Percentiles rank a stretch among this genome's conserved stretches.
These are phyloP conservation scores for Abortiporus biennis DNA, from an alignment of 1,284 basidiomycete species.

Conservation along the genomic window DNA sequence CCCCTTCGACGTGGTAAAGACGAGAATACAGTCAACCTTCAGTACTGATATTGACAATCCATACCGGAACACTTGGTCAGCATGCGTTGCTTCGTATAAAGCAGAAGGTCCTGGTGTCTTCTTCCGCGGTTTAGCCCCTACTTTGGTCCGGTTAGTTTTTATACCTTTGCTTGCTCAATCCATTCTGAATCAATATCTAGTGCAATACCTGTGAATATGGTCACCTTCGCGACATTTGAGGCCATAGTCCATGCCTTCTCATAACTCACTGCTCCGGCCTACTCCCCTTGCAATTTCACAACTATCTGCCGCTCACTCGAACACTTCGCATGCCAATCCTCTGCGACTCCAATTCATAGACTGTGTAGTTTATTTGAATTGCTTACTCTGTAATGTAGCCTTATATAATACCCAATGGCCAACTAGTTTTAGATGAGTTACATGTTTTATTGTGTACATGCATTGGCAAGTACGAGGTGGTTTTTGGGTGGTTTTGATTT, in stretches of 20 bases:
- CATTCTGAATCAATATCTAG: slow-evolving; percentile 14
- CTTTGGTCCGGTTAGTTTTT: slow-evolving; percentile 62
- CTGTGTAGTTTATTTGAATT: no score
- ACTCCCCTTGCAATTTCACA: no score
- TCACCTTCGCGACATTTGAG: slow-evolving; percentile 50
- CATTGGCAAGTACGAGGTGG: no score
- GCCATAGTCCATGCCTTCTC: slow-evolving; percentile 31
- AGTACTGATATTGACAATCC: slow-evolving; percentile 54
- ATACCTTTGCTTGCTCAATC: background rate
- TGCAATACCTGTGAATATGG: slow-evolving; percentile 53
- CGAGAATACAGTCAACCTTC: slow-evolving; percentile 62
- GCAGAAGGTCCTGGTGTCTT: slow-evolving; percentile 65
- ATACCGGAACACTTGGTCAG: slow-evolving; percentile 51
- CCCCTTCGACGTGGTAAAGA: slow-evolving; percentile 84
- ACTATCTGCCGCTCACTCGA: no score
- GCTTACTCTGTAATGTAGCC: no score
- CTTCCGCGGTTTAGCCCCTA: slow-evolving; percentile 71
- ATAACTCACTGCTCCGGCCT: no score
- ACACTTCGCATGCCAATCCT: no score
- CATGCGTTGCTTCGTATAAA: slow-evolving; percentile 55
- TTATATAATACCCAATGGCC: no score
- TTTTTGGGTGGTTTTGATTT: no score
- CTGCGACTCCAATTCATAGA: no score
- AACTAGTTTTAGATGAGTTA: no score
- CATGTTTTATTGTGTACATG: no score